Evolutionary conservation across 768 basidiomycete species (phyloP), one percentile per base, ranked within the genome.

Genomic region (Filobasidium wieringae): DNA sequence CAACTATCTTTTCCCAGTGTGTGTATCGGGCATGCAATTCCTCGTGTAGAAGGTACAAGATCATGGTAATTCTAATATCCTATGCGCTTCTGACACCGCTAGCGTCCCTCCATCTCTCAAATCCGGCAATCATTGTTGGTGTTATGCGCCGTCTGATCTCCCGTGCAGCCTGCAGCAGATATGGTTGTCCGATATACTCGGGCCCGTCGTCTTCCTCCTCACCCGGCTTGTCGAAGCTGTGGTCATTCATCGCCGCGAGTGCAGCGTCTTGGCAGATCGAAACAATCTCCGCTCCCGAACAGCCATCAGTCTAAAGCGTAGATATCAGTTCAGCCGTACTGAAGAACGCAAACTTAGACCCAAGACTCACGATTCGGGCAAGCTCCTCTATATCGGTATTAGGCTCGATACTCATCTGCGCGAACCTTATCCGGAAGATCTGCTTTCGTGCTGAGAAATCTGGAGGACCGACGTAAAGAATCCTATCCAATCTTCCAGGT

Each of bases 221-320:
- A 14, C 24, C 27, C 32, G 19, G 32, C 1, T 36, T 45, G 34
- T 27, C 83, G 58, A 87, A 72, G 33, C 96, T 83, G 71, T 96
- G 80, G 53, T 81, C 79, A 63, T 87, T 84, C 95, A 99, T 97
- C 0, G 91, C 87, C 54, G 85, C 70, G 61, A 97, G 72, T 0
- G 93, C 95, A 3, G 95, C 95, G 73, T 99, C 93, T 74, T 97
- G 95, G 70, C 92, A 97, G 41, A 97, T 79, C 8, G 86, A 84
- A 6, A 82, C 79, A 32, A 97, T 83, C 72, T 99, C 95, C 5
- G 95, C 95, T 4, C 95, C 95, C 19, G 92, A 97, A 70, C 90
- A 99, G 0, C 93, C 95, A 9, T 86, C 83, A 1, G 91, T 87
- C 95, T 97, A 66, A 4, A 31, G 27, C 36, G 22, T 27, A 51